Base-by-base conservation (phyloP, 2,329 filamentous ascomycete genomes). In the Orbilia javanica region DNA sequence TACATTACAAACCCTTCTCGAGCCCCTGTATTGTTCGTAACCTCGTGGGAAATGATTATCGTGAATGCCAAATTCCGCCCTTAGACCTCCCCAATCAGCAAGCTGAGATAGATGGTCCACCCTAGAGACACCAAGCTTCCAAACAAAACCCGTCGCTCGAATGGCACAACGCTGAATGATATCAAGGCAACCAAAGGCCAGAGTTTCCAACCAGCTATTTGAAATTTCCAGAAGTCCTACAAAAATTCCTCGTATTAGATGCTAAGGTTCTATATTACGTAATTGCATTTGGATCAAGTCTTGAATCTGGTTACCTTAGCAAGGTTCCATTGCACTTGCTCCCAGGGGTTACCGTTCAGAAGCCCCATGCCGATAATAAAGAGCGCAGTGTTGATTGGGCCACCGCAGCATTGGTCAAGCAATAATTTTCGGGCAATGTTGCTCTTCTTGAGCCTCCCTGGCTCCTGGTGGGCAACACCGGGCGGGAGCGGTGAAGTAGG, bases 331-430 rank as follows among this genome's bases (percentile, higher is more conserved):
- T 82, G 75, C 50, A 85, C 83, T 0, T 79, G 80, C 11, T 81
- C 83, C 55, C 80, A 81, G n/a, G 82, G 79, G 18, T 84, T 81
- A 0, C 84, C 85, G 22, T 84, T 84, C 34, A 88, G 82, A 13
- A 87, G 84, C 6, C 86, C 86, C 82, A 90, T 88, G 13, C 85
- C 87, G 13, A 84, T 84, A 20, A 90, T 84, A 81, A 90, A 90
- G 67, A 88, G 83, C 34, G 87, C 83, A 0, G 87, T 90, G 81
- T 89, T 90, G 81, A 88, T 82, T 0, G 86, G 84, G 0, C 87
- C 88, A 29, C 88, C 88, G 22, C 90, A 64, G 0, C 87, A 87
- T 81, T 90, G 88, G 79, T 91, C 89, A 39, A 90, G 84, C 11
- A 86, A 74, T 74, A 90, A 87, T 80, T 91, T 91, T 79, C 86